Evolutionary conservation across 164 flowering plant genomes (phyloP), one percentile per base, ranked within the genome.

Genomic region (Nymphaea thermarum): DNA sequence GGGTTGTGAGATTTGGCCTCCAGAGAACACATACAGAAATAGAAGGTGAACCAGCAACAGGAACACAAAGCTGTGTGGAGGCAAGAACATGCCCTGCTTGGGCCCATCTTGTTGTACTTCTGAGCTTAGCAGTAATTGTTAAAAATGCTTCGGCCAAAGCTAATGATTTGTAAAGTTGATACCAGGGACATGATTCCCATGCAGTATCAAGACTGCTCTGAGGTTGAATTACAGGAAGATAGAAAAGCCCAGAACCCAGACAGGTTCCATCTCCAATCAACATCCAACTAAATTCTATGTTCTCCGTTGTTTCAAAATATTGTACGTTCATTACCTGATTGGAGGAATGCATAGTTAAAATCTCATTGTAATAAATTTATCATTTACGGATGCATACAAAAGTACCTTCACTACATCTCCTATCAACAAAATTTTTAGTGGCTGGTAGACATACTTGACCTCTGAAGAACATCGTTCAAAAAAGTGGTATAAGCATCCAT

Each of bases 381-480:
- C 55, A 47, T 47, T 47, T 5, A 47, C 12, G 0, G 5, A 7
- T 63, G 43, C 68, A 66, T 51, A 65, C 43, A 57, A 57, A 17
- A 63, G 59, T 78, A 94, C 98, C 98, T 87, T 82, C 6, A 94
- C 62, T 60, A 67, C 76, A 67, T 76, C 71, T 18, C 83, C 84
- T 53, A 41, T 64, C 25, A 85, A 69, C 45, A 84, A 80, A 65
- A 87, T 73, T 81, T 88, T 94, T 78, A 94, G 82, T 67, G 98
- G 92, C 65, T 91, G 98, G 78, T 94, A 86, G 16, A 87, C 79
- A 77, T 85, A 88, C 74, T 91, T 94, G 14, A 91, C 96, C 71
- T 94, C 98, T 94, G 95, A 71, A 82, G 77, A 73, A 7, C 66
- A 61, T 36, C 70, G 66, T 8, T 5, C 62, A 73, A 65, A 6